Evolutionary conservation across 352 stramenopile species (phyloP), one percentile per base, ranked within the genome.

Genomic region (Phytopythium aichiense): DNA sequence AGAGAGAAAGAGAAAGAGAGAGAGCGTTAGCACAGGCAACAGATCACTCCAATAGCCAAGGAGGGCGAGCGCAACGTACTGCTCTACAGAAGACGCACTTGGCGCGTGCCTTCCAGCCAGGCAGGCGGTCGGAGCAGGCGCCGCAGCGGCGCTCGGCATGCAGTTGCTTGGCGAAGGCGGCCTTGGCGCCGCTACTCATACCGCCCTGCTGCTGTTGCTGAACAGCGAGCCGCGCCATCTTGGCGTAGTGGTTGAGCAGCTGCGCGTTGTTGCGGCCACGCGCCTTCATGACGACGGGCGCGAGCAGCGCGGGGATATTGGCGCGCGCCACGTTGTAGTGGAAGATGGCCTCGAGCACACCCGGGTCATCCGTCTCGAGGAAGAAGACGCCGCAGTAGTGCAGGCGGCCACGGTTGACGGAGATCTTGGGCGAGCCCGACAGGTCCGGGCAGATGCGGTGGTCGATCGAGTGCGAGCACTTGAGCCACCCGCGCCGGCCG

Each of bases 221-320:
- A 28, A 16, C 25, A 4, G 25, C 15, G 48, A 60, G 38, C 37
- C 68, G 69, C 22, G 78, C 71, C 56, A 85, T 71, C 58, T 87
- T 88, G 59, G 84, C 58, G 68, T 88, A 91, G 60, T 91, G 81
- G 65, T 89, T 89, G 53, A 91, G 66, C 16, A 91, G 67, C 58
- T 77, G 74, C 0, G 81, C 60, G 22, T 77, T 88, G 60, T 84
- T 79, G 57, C 85, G 88, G 37, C 68, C 70, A 9, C 78, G 77
- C 16, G 79, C 57, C 55, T 88, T 88, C 63, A 89, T 72, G 12
- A 87, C 68, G 61, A 80, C 73, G 0, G 74, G 67, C 12, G 81
- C 56, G 25, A 91, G 48, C 40, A 88, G 56, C 33, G 72, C 60
- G 18, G 76, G 77, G 42, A 83, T 76, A 31, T 71, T 69, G 25